Percentiles rank a stretch among this genome's conserved stretches.
These are phyloP conservation scores for Ophiocordyceps camponoti-floridani DNA, from an alignment of 2,329 filamentous ascomycete genomes.

Conservation along the genomic window DNA sequence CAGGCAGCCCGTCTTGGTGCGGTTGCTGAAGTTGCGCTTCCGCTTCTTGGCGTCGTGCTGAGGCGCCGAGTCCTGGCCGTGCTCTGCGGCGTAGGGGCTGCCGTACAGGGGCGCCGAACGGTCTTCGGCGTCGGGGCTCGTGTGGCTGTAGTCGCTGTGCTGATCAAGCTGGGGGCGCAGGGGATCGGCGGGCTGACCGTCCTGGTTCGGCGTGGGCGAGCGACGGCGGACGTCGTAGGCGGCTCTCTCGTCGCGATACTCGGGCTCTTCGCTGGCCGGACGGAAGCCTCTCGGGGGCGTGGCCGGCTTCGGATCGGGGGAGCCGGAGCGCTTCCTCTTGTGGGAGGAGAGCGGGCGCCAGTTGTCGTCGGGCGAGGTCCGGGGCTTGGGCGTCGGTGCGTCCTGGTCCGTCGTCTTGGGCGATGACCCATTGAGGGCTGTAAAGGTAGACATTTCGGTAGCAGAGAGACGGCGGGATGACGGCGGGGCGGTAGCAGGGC, in stretches of 20 bases:
- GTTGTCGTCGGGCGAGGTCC: slow-evolving; percentile 3
- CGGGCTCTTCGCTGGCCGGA: slow-evolving; percentile 29
- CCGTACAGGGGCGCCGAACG: slow-evolving; percentile 20
- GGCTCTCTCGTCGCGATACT: slow-evolving; percentile 27
- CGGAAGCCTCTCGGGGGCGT: slow-evolving; percentile 27
- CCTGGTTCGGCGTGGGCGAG: slow-evolving; percentile 21
- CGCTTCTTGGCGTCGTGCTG: slow-evolving; percentile 49
- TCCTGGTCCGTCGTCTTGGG: slow-evolving; percentile 27
- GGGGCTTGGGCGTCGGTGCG: slow-evolving; percentile 21
- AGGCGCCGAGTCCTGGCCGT: slow-evolving; percentile 28
- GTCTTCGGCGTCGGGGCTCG: slow-evolving; percentile 37
- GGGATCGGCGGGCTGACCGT: slow-evolving; percentile 29
- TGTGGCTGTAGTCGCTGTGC: slow-evolving; percentile 29
- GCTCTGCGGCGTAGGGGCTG: slow-evolving; percentile 26
- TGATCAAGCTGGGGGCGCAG: slow-evolving; percentile 27
- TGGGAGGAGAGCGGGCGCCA: slow-evolving; percentile 17
- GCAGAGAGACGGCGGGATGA: not conserved
- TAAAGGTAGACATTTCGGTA: slow-evolving; percentile 28
- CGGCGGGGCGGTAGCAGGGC: too few relatives aligned
- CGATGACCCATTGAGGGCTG: slow-evolving; percentile 31
- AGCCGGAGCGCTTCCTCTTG: slow-evolving; percentile 50
- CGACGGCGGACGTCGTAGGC: slow-evolving; percentile 27
- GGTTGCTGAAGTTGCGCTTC: slow-evolving; percentile 77
- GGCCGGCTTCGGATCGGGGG: slow-evolving; percentile 18
- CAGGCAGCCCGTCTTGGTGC: slow-evolving; percentile 89